Base-by-base conservation (phyloP, 768 basidiomycete species). In the Mycena leptocephala region DNA sequence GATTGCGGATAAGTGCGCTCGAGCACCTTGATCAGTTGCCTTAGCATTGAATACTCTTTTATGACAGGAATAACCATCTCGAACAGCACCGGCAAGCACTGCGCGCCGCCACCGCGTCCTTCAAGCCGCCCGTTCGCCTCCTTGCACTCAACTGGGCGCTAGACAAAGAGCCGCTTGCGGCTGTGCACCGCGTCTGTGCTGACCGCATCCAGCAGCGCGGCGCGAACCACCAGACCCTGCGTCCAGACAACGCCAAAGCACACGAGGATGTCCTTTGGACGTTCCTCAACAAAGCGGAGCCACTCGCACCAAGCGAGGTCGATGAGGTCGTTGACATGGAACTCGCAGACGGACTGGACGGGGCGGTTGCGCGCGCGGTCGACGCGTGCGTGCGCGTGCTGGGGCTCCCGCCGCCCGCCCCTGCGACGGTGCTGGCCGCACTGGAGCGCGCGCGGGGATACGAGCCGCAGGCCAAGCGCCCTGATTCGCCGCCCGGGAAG, bases 1-100 rank as follows among this genome's bases (percentile, higher is more conserved):
- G 28, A 95, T 96, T 76, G 97, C 97, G 32, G 98, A 99, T 85
- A 96, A 95, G 97, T 96, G 79, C 66, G 93, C 18, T 32, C 18
- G 7, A 18, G 4, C 18, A 13, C 16, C 53, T 55, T 46, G 18
- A 37, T 37, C 35, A 37, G 13, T 37, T 20, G 16, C 16, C 7
- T 20, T 2, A 14, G 43, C 20, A 22, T 43, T 41, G 6, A 39
- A 58, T 61, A 26, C 28, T 20, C 30, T 22, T 13, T 4, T 13
- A 32, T 59, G 5, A 63, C 53, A 88, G 97, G 79, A 99, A 99
- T 84, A 99, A 99, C 83, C 98, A 99, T 80, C 88, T 95, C 3
- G 85, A 81, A 22, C 92, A 94, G 83, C 97, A 99, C 81, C 94
- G 97, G 20, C 70, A 87, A 39, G 89, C 90, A 3, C 89, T 99